A percentile compares a stretch with the other conserved stretches of the same genome.
Evolutionary conservation across 768 basidiomycete genomes (phyloP).

Genomic region (Chalciporus chontae): DNA sequence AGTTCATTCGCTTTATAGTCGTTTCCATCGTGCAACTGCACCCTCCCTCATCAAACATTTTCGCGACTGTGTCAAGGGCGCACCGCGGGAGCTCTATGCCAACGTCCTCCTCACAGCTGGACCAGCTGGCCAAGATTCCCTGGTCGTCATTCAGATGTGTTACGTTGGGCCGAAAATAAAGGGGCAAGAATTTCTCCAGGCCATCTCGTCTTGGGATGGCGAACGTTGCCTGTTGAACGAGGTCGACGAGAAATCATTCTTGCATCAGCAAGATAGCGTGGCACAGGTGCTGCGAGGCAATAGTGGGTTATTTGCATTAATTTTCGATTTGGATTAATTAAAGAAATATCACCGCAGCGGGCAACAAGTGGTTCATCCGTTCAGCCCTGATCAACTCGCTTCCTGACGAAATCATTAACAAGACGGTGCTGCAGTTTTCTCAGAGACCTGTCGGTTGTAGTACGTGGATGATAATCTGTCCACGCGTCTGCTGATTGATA

Average conservation of each 20-base stretch:
- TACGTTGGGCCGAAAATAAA: conserved; percentile 75
- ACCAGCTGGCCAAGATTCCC: conserved; percentile 76
- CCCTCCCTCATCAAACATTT: conserved; percentile 88
- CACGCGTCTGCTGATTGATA: neutral
- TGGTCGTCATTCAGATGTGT: conserved; percentile 91
- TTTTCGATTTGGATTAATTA: neutral
- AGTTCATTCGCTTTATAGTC: conserved; percentile 42
- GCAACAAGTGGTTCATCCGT: conserved; percentile 89
- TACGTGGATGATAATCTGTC: conserved; percentile 38
- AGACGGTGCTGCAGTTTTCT: conserved; percentile 78
- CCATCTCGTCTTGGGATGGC: conserved; percentile 88
- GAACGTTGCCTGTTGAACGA: conserved; percentile 85
- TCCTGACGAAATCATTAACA: conserved; percentile 81
- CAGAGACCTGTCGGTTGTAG: conserved; percentile 89
- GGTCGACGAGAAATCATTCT: conserved; percentile 84
- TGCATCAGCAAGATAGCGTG: conserved; percentile 88
- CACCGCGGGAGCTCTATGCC: conserved; percentile 83
- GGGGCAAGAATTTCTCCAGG: conserved; percentile 72
- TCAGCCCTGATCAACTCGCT: conserved; percentile 79
- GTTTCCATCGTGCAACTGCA: conserved; percentile 83
- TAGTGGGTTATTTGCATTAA: conserved; percentile 41
- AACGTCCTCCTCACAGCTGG: conserved; percentile 91
- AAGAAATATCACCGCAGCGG: conserved; percentile 42
- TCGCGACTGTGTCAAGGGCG: conserved; percentile 88
- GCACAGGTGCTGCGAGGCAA: conserved; percentile 85